phyloP scores from a whole-genome alignment of 805 yeast species.

The Candida nonsorbophila region DNA sequence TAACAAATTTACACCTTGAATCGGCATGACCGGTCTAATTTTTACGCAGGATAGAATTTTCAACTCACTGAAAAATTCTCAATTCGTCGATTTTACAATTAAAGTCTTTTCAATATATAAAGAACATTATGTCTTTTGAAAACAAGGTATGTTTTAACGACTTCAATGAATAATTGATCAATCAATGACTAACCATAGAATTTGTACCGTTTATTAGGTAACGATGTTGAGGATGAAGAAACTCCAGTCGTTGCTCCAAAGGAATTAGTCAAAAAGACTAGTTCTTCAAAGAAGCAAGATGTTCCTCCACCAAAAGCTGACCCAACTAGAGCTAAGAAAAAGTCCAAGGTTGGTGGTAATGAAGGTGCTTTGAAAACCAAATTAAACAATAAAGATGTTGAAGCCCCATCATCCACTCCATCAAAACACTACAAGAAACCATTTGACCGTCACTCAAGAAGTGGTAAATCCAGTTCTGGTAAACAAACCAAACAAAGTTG shows the following conservation, averaged over 20 bases:
- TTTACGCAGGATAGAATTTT: no score
- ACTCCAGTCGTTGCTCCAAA: conserved; percentile 52
- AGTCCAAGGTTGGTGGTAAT: conserved; percentile 72
- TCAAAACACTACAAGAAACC: conserved; percentile 52
- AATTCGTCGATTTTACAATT: conserved; percentile 4
- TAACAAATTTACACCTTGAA: background rate
- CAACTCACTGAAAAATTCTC: conserved; percentile 4
- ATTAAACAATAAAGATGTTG: conserved; percentile 66
- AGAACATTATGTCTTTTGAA: conserved; percentile 36
- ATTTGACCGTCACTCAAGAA: conserved; percentile 81
- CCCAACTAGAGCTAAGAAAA: conserved; percentile 73
- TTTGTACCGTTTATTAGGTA: conserved; percentile 79
- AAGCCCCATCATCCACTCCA: conserved; percentile 49
- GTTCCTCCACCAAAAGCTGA: conserved; percentile 77
- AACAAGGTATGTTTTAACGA: conserved; percentile 36
- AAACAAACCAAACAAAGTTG: conserved; percentile 84
- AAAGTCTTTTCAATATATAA: conserved; percentile 1
- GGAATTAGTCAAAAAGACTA: conserved; percentile 76
- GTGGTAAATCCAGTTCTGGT: conserved; percentile 77
- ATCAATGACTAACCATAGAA: conserved; percentile 39
- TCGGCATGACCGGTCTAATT: background rate
- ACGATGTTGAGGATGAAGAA: conserved; percentile 82
- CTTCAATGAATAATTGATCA: background rate
- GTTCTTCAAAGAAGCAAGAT: conserved; percentile 84
- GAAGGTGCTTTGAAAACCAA: conserved; percentile 80